Percentiles rank a stretch among this genome's conserved stretches.
phyloP scores from a whole-genome alignment of 495 filamentous ascomycete species.

The Trichoderma erinaceum region DNA sequence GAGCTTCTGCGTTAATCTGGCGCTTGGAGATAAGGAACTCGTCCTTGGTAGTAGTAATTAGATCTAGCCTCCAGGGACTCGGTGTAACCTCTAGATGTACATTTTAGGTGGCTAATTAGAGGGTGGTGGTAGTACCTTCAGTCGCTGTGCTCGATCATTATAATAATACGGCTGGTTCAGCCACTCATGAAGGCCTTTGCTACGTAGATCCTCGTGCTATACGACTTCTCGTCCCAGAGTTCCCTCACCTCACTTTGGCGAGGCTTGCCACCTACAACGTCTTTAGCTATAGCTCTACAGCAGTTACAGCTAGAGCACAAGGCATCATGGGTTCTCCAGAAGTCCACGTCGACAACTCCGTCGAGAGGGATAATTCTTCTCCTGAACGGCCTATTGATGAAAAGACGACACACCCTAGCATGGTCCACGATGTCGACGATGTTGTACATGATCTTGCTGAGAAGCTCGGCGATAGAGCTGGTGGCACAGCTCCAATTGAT shows the following conservation, averaged over 20 bases:
- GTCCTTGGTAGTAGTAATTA: neutral
- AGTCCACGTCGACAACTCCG: neutral
- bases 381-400: neutral
- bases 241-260: neutral
- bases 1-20: neutral
- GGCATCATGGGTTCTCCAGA: neutral
- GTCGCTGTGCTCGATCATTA: neutral
- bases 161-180: neutral
- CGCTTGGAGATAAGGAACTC: neutral
- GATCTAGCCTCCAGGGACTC: neutral
- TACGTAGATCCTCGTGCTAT: neutral
- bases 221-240: neutral
- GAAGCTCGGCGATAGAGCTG: conserved; percentile 28
- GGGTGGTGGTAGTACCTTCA: neutral
- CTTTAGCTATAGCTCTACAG: neutral
- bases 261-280: neutral
- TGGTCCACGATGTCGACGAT: neutral
- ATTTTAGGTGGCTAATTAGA: no score
- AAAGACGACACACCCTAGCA: neutral
- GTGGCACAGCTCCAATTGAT: conserved; percentile 27
- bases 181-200: neutral
- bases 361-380: neutral
- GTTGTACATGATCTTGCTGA: conserved; percentile 1
- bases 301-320: neutral
- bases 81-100: neutral